Conservation (phyloP, 148 eudicot species). For the Arbutus unedo region DNA sequence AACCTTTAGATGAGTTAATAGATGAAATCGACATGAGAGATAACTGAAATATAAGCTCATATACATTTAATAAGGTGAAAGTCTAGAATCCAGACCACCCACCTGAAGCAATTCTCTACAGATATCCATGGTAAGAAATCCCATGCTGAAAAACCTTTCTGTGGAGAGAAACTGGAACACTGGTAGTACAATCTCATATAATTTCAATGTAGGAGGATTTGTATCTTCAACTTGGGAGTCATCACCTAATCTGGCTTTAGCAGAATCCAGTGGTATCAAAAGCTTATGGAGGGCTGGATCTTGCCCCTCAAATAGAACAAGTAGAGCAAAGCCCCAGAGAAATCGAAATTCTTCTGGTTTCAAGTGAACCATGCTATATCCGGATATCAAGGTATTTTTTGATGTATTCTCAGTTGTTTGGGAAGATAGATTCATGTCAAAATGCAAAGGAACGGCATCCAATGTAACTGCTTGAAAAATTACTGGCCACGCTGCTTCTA, state of each 20-base stretch:
- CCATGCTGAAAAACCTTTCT: slow-evolving; percentile 56
- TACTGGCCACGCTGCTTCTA: slow-evolving; percentile 93
- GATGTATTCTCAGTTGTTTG: slow-evolving; percentile 28
- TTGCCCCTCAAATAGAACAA: slow-evolving; percentile 82
- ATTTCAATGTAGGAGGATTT: slow-evolving; percentile 39
- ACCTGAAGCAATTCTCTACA: slow-evolving; percentile 91
- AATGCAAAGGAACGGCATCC: slow-evolving; percentile 77
- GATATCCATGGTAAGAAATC: slow-evolving; percentile 62
- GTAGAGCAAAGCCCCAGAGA: slow-evolving; percentile 78
- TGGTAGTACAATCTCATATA: slow-evolving; percentile 64
- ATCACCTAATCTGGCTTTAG: slow-evolving; percentile 44
- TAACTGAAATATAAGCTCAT: background rate
- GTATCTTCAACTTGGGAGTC: slow-evolving; percentile 48
- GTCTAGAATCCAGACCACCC: slow-evolving; percentile 13
- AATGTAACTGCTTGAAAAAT: slow-evolving; percentile 86
- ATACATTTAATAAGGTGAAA: background rate
- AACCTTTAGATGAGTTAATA: background rate
- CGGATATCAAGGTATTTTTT: slow-evolving; percentile 55
- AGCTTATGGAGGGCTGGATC: slow-evolving; percentile 40
- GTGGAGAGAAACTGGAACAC: slow-evolving; percentile 71
- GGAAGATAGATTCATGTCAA: slow-evolving; percentile 34
- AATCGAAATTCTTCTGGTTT: slow-evolving; percentile 67
- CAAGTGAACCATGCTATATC: slow-evolving; percentile 87
- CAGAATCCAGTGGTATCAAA: slow-evolving; percentile 42
- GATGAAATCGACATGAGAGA: background rate